Base-by-base conservation (phyloP, 2,329 filamentous ascomycete species). In the Penicillium sp. region DNA sequence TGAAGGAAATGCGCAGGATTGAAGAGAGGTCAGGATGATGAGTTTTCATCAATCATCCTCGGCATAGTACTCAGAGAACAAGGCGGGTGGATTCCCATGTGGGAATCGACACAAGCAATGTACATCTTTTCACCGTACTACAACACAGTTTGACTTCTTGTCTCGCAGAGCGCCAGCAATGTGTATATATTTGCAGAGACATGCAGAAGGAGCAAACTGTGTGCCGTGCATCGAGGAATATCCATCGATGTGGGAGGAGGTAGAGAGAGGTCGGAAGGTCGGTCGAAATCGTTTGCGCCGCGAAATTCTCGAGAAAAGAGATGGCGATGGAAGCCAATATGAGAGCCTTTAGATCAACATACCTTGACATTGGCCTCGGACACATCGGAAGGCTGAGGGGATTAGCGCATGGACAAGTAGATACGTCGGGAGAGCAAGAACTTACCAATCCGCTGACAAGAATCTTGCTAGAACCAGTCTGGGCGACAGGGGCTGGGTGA, bases 321-420 rank as follows among this genome's bases (percentile, higher is more conserved):
- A 79, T 81, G 85, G 84, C 86, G 86, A 88, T 83, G 83, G 86
- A 87, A 83, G 85, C 86, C 85, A 83, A 84, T 81, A 86, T 78
- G 75, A 79, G 73, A 79, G 85, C 87, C 87, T 88, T 82, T 89
- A 85, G 83, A 87, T 92, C 89, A 92, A 99, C 94, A 95, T 99
- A 99, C 94, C 94, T 99, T 97, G 82, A 99, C 95, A 87, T 95
- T 91, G 81, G 81, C 82, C 85, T 97, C 93, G 80, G 87, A 91
- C 78, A 99, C 92, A 87, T 99, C 94, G 82, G 88, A 87, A 76
- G 94, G 94, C 91, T 97, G 67, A 34, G 19, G 9, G 27, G 50
- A 77, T 89, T 80, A 89, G 83, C 61, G 44, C 53, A 31, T 53
- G 58, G 43, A 55, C 48, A 38, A 29, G 23, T 15, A 7, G 9